Evolutionary conservation across 148 eudicot genomes (phyloP).

Genomic region (Mesembryanthemum crystallinum): DNA sequence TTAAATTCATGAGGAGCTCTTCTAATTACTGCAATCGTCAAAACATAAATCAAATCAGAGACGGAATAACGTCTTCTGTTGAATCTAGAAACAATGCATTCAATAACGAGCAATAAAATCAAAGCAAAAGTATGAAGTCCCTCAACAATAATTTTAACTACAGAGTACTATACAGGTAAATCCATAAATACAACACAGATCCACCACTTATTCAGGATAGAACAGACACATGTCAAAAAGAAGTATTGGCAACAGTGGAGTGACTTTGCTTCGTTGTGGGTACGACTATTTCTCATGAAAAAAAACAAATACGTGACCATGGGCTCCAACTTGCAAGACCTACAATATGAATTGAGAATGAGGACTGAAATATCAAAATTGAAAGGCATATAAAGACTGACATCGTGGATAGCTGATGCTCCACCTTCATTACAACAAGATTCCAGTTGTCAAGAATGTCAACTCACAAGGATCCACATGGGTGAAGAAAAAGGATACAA

Average conservation of each 20-base stretch:
- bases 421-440: too few relatives aligned
- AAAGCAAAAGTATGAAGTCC: neutral
- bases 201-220: neutral
- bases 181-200: neutral
- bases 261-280: neutral
- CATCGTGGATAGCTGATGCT: too few relatives aligned
- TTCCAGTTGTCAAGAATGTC: neutral
- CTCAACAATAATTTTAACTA: neutral
- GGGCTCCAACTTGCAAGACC: neutral
- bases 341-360: neutral
- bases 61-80: neutral
- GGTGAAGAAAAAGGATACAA: neutral
- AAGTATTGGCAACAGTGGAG: neutral
- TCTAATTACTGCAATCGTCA: conserved; percentile 70
- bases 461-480: neutral
- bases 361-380: neutral
- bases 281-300: neutral
- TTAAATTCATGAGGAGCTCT: conserved; percentile 99
- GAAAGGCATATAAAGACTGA: too few relatives aligned
- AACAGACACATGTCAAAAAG: neutral
- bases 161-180: neutral
- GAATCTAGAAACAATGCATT: neutral
- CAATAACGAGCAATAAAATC: neutral
- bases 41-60: neutral
- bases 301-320: neutral